Evolutionary conservation across 257 asterid species (phyloP).

Genomic region (Nicotiana tabacum): DNA sequence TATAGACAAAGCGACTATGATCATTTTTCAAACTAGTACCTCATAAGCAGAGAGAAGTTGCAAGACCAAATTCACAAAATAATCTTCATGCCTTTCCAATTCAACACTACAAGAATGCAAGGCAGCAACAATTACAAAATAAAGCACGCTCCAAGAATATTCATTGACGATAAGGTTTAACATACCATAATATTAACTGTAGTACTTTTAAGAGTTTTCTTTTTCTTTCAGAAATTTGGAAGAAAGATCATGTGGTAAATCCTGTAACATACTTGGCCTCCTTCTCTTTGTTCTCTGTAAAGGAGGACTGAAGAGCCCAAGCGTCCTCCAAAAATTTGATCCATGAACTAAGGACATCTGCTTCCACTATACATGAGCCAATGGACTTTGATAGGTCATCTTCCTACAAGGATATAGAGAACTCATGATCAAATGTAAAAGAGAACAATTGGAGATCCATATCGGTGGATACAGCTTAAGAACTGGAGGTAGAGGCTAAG

Average conservation of each 20-base stretch:
- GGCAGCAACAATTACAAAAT: neutral
- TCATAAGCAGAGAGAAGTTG: conserved; percentile 74
- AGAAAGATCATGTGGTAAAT: conserved; percentile 11
- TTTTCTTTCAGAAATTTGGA: neutral
- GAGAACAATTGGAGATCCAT: neutral
- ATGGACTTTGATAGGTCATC: conserved; percentile 66
- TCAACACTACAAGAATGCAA: conserved; percentile 54
- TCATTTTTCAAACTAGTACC: conserved; percentile 39
- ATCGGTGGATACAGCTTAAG: neutral
- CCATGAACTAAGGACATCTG: conserved; percentile 69
- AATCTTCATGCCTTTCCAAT: conserved; percentile 77
- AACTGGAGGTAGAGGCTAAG: conserved; percentile 13
- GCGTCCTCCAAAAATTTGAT: conserved; percentile 88
- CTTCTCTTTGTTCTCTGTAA: conserved; percentile 62
- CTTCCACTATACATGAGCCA: conserved; percentile 71
- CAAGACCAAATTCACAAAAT: conserved; percentile 65
- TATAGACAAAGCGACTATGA: neutral
- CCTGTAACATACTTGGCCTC: conserved; percentile 50
- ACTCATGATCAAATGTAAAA: neutral
- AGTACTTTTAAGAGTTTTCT: neutral
- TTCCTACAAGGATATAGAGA: conserved; percentile 44
- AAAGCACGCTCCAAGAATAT: neutral
- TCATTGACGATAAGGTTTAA: neutral
- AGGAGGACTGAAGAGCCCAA: conserved; percentile 85
- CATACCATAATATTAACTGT: conserved; percentile 8